Conservation (phyloP, 169 alveolate genomes). For the Cryptosporidium andersoni region DNA sequence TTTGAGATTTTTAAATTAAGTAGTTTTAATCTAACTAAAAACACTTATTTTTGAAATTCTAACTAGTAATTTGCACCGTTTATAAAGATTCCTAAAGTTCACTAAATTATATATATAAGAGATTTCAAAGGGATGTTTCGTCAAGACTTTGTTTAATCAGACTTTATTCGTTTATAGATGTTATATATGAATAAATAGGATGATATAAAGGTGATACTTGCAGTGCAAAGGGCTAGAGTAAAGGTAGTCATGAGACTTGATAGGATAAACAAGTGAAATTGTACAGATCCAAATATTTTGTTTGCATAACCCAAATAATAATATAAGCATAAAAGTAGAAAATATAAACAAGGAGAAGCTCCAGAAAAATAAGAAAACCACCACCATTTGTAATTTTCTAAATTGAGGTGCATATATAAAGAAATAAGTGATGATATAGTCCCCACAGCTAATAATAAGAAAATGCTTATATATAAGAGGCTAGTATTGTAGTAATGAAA, state of each 20-base stretch:
- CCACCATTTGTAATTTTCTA: slow-evolving; percentile 71
- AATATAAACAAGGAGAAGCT: slow-evolving; percentile 54
- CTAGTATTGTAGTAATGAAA: slow-evolving; percentile 45
- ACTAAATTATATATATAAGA: no score
- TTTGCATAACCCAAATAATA: slow-evolving; percentile 47
- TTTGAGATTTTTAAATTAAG: no score
- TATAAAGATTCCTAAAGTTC: no score
- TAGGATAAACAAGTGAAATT: slow-evolving; percentile 30
- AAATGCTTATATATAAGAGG: slow-evolving; percentile 35
- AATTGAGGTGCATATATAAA: slow-evolving; percentile 48
- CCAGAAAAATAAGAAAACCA: slow-evolving; percentile 65
- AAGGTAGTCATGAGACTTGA: slow-evolving; percentile 34
- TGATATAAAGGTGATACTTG: slow-evolving; percentile 41
- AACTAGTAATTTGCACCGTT: no score
- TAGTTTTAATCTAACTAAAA: no score
- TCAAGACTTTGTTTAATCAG: slow-evolving; percentile 1
- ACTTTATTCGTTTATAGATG: slow-evolving; percentile 58
- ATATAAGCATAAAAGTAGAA: slow-evolving; percentile 38
- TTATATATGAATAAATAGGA: slow-evolving; percentile 52
- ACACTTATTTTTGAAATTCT: no score
- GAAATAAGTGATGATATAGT: slow-evolving; percentile 47
- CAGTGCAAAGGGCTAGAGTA: slow-evolving; percentile 16
- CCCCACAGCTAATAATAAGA: slow-evolving; percentile 45
- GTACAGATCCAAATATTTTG: slow-evolving; percentile 45
- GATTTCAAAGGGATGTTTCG: no score